Evolutionary conservation across 208 protist species (phyloP), one percentile per base, ranked within the genome.

Genomic region (Balamuthia mandrillaris): DNA sequence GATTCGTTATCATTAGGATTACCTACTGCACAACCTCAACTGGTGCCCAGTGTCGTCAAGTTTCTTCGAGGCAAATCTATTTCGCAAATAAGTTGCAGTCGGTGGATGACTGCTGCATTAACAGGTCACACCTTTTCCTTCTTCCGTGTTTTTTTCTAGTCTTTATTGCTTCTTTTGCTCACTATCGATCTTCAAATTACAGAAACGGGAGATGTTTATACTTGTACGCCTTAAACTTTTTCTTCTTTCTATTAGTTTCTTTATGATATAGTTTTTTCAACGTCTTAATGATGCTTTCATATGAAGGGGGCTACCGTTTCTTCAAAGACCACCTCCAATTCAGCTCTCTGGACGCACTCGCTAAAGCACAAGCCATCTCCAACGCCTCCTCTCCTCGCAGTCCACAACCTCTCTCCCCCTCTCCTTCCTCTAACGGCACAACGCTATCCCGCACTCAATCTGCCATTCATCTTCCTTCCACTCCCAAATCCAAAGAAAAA

Each of bases 151-250:
- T n/a, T n/a, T n/a, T n/a, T n/a, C n/a, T n/a, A n/a, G n/a, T n/a
- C n/a, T n/a, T n/a, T n/a, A n/a, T n/a, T n/a, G n/a, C n/a, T n/a
- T n/a, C n/a, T n/a, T n/a, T n/a, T n/a, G n/a, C n/a, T n/a, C n/a
- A n/a, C n/a, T n/a, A n/a, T n/a, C n/a, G n/a, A n/a, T n/a, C n/a
- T n/a, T n/a, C n/a, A n/a, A n/a, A n/a, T 78, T 27, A 78, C 68
- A 29, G 68, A 78, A 47, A 78, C 68, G 0, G 68, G 68, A 9
- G 68, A 78, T 47, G 68, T 78, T 31, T 78, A 78, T 29, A 39
- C 58, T 16, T 78, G 68, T 78, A 78, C 68, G 1, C 31, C 14
- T 21, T 54, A 54, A 24, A 14, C 21, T 54, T 54, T 54, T 24
- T 21, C 47, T 24, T 14, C 21, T 21, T 54, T 24, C 47, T 54